Evolutionary conservation across 768 basidiomycete species (phyloP).

Genomic region (Mycena vitilis): DNA sequence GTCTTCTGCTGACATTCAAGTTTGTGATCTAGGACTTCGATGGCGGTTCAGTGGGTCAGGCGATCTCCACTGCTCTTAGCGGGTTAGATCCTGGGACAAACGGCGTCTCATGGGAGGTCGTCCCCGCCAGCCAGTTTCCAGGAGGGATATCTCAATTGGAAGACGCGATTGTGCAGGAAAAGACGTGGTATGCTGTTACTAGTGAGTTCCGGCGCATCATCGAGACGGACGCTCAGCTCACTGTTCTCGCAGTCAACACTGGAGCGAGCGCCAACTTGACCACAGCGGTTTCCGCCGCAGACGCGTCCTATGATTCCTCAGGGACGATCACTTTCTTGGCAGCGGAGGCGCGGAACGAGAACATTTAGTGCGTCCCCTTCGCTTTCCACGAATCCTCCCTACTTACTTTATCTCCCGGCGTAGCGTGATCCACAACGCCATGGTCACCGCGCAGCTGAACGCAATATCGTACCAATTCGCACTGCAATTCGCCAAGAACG

Average conservation of each 20-base stretch:
- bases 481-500: slow-evolving; percentile 39
- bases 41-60: slow-evolving; percentile 61
- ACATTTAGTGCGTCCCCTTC: slow-evolving; percentile 60
- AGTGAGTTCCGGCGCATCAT: slow-evolving; percentile 48
- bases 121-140: slow-evolving; percentile 57
- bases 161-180: slow-evolving; percentile 59
- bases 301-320: slow-evolving; percentile 60
- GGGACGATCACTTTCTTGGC: slow-evolving; percentile 61
- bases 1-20: not conserved
- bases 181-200: slow-evolving; percentile 65
- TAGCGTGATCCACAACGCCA: not conserved
- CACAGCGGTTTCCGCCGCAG: slow-evolving; percentile 50
- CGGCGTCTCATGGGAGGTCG: slow-evolving; percentile 59
- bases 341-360: slow-evolving; percentile 67
- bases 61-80: slow-evolving; percentile 55
- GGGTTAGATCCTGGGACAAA: slow-evolving; percentile 40
- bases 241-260: slow-evolving; percentile 50
- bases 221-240: not conserved
- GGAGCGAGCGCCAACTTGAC: slow-evolving; percentile 52
- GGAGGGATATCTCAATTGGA: slow-evolving; percentile 56
- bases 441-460: slow-evolving; percentile 11
- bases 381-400: not conserved
- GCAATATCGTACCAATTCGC: slow-evolving; percentile 45
- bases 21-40: slow-evolving; percentile 66
- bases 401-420: not conserved